phyloP scores from a whole-genome alignment of 2,329 filamentous ascomycete species.

The Diaporthe capsici region DNA sequence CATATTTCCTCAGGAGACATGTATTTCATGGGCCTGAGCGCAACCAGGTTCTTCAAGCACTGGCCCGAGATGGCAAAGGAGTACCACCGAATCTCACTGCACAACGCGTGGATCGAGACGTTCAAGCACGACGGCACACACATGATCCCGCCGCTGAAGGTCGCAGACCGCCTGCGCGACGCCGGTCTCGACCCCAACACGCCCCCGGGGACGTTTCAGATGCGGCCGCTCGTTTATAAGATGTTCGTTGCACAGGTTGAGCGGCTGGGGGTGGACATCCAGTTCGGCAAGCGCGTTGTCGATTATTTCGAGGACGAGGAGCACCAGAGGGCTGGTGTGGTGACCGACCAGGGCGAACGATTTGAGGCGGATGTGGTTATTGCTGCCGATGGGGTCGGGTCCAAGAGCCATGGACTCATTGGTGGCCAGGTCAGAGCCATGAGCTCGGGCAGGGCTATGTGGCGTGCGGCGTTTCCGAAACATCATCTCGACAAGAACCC shows the following conservation, averaged over 20 bases:
- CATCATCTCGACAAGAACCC: background rate
- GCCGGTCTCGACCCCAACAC: constrained; percentile 48
- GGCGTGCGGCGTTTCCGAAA: constrained; percentile 5
- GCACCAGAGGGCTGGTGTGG: background rate
- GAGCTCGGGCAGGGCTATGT: constrained; percentile 12
- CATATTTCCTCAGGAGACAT: background rate
- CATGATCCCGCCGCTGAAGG: constrained; percentile 62
- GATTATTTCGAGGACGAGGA: background rate
- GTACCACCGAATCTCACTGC: constrained; percentile 65
- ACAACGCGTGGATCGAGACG: constrained; percentile 68
- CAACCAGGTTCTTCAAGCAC: constrained; percentile 20
- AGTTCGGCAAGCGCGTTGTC: background rate
- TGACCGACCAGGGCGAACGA: background rate
- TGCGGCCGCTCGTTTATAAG: constrained; percentile 11
- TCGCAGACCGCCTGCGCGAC: constrained; percentile 62
- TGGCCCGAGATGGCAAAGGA: constrained; percentile 60
- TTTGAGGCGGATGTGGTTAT: constrained; percentile 2
- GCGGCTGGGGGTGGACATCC: background rate
- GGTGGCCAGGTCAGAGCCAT: constrained; percentile 7
- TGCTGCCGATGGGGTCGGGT: background rate
- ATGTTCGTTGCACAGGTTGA: constrained; percentile 10
- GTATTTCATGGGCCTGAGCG: constrained; percentile 19
- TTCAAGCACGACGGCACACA: constrained; percentile 66
- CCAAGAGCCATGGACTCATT: background rate
- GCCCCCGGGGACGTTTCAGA: constrained; percentile 10